phyloP scores from a whole-genome alignment of 495 filamentous ascomycete genomes.

The Hyaloscypha bicolor region DNA sequence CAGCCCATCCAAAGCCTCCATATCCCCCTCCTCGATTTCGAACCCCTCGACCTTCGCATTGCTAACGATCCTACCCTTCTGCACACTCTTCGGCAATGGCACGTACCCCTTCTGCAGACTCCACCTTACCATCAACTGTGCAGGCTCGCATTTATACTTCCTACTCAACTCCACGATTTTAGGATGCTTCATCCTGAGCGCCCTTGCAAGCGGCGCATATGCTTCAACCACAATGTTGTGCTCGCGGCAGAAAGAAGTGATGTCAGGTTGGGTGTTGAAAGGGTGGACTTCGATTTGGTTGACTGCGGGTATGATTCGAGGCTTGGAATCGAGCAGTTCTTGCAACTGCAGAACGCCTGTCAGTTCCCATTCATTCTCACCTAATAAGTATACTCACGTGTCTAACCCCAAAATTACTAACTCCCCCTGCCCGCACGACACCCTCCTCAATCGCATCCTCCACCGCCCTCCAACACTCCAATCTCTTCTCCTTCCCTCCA shows the following conservation, averaged over 20 bases:
- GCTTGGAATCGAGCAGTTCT: slow-evolving; percentile 60
- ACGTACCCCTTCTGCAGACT: slow-evolving; percentile 79
- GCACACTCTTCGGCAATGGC: slow-evolving; percentile 79
- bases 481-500: slow-evolving; percentile 55
- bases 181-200: slow-evolving; percentile 66
- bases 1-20: slow-evolving; percentile 52
- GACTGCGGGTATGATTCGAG: slow-evolving; percentile 54
- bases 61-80: slow-evolving; percentile 63
- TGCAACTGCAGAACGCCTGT: slow-evolving; percentile 45
- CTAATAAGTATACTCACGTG: slow-evolving; percentile 49
- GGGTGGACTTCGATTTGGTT: slow-evolving; percentile 92
- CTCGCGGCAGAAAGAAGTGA: slow-evolving; percentile 71
- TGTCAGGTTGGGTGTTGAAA: slow-evolving; percentile 74
- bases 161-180: slow-evolving; percentile 59
- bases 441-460: slow-evolving; percentile 63
- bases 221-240: slow-evolving; percentile 74
- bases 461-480: slow-evolving; percentile 67
- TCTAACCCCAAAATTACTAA: slow-evolving; percentile 68
- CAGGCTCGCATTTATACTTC: slow-evolving; percentile 72
- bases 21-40: slow-evolving; percentile 65
- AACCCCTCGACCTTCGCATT: slow-evolving; percentile 82
- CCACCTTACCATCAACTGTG: slow-evolving; percentile 84
- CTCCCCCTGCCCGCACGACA: slow-evolving; percentile 64
- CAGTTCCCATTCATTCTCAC: background rate
- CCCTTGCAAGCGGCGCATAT: slow-evolving; percentile 77